phyloP scores from a whole-genome alignment of 2,329 filamentous ascomycete genomes.

The Trichoderma arundinaceum region DNA sequence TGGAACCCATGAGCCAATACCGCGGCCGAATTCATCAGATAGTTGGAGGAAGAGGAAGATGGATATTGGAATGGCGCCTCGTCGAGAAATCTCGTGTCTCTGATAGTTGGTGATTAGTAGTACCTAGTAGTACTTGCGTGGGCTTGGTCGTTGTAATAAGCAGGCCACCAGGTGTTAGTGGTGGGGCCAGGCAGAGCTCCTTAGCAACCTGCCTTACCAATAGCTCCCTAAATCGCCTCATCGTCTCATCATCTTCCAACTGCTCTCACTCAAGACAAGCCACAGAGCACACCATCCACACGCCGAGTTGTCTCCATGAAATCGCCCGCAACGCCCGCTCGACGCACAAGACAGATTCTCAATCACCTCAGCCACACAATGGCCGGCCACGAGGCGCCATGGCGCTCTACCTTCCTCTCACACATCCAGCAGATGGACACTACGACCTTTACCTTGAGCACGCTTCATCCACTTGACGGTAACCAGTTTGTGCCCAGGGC shows the following conservation, averaged over 20 bases:
- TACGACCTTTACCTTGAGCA: conserved; percentile 59
- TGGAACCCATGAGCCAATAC: too few species aligned
- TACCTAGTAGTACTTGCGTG: neutral
- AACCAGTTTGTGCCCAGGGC: conserved; percentile 61
- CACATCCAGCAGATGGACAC: conserved; percentile 55
- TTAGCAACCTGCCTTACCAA: too few species aligned
- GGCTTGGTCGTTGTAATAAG: neutral
- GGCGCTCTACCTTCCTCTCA: conserved; percentile 58
- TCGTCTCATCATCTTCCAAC: neutral
- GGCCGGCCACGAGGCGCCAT: conserved; percentile 53
- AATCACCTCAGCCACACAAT: conserved; percentile 42
- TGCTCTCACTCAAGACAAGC: neutral
- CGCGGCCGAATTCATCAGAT: too few species aligned
- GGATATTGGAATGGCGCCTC: too few species aligned
- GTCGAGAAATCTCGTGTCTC: too few species aligned
- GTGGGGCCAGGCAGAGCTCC: neutral
- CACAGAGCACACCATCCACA: neutral
- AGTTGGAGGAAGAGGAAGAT: too few species aligned
- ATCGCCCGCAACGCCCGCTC: conserved; percentile 29
- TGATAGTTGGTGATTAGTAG: too few species aligned
- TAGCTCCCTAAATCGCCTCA: conserved; percentile 8
- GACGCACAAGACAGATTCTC: conserved; percentile 40
- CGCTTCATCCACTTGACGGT: conserved; percentile 52
- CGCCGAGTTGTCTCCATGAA: conserved; percentile 33
- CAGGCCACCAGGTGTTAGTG: neutral